Evolutionary conservation across 192 early-diverging fungal species (phyloP).

Genomic region (Linnemannia exigua): DNA sequence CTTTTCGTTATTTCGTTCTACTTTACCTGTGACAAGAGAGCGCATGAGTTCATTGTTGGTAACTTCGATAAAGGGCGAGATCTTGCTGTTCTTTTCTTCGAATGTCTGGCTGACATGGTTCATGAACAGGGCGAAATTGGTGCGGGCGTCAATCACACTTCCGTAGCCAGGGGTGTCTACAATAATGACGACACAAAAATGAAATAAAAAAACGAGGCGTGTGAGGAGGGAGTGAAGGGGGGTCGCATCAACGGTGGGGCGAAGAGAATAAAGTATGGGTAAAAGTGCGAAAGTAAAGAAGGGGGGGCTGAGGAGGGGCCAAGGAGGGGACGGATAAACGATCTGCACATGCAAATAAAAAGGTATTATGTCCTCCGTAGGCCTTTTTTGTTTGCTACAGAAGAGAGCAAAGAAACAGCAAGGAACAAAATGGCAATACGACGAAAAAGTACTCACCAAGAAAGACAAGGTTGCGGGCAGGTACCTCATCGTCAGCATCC

Average conservation of each 20-base stretch:
- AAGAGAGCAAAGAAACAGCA: neutral
- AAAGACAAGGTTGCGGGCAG: slow-evolving; percentile 54
- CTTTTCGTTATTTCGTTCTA: neutral
- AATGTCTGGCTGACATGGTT: slow-evolving; percentile 43
- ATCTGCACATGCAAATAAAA: slow-evolving; percentile 4
- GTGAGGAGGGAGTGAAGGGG: neutral
- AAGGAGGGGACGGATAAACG: neutral
- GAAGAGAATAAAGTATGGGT: neutral
- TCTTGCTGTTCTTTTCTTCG: slow-evolving; percentile 52
- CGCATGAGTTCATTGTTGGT: slow-evolving; percentile 56
- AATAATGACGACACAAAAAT: neutral
- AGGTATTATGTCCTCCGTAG: neutral
- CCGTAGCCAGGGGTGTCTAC: slow-evolving; percentile 56
- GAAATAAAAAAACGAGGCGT: neutral
- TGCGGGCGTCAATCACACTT: slow-evolving; percentile 49
- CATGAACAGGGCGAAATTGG: slow-evolving; percentile 54
- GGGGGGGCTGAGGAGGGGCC: no score
- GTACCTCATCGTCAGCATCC: slow-evolving; percentile 52
- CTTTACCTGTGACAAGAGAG: slow-evolving; percentile 49
- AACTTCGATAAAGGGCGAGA: slow-evolving; percentile 52
- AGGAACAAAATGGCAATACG: neutral
- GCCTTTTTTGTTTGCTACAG: neutral
- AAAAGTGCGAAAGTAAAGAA: neutral
- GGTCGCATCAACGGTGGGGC: neutral
- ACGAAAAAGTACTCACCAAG: slow-evolving; percentile 28